phyloP scores from a whole-genome alignment of 2,329 filamentous ascomycete species.

The Alternaria hordeiaustralica region DNA sequence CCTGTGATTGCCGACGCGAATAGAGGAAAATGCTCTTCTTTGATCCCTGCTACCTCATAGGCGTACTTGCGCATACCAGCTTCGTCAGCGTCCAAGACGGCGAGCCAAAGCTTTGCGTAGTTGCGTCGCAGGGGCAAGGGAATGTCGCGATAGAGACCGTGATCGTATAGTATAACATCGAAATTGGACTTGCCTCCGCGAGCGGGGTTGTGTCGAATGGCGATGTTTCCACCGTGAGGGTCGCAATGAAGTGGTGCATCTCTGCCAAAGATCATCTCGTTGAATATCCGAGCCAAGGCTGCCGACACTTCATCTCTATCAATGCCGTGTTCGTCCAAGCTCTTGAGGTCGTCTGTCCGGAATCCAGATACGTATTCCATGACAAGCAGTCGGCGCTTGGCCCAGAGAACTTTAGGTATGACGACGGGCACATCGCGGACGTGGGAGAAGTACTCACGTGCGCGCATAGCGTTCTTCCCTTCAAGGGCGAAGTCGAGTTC shows the following conservation, averaged over 20 bases:
- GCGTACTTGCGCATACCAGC: constrained; percentile 85
- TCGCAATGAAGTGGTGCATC: constrained; percentile 93
- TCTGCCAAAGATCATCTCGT: constrained; percentile 98
- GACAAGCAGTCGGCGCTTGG: constrained; percentile 85
- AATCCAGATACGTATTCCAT: constrained; percentile 92
- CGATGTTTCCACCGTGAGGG: constrained; percentile 94
- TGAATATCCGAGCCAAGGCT: constrained; percentile 89
- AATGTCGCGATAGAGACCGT: constrained; percentile 94
- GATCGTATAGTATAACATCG: constrained; percentile 94
- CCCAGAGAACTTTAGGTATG: constrained; percentile 89
- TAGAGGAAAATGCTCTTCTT: constrained; percentile 87
- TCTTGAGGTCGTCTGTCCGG: constrained; percentile 87
- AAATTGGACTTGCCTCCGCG: constrained; percentile 74
- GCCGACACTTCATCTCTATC: constrained; percentile 95
- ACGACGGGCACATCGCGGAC: constrained; percentile 80
- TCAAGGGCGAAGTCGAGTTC: constrained; percentile 91
- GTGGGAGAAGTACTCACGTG: constrained; percentile 79
- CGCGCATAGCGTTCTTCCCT: constrained; percentile 80
- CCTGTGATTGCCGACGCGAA: constrained; percentile 97
- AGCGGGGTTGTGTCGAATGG: constrained; percentile 77
- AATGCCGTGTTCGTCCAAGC: constrained; percentile 83
- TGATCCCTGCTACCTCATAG: constrained; percentile 85
- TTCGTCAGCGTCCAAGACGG: constrained; percentile 90
- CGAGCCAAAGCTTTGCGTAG: constrained; percentile 97
- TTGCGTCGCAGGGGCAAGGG: constrained; percentile 77